Conservation (phyloP, 192 early-diverging fungal species). For the Paraglomus occultum region DNA sequence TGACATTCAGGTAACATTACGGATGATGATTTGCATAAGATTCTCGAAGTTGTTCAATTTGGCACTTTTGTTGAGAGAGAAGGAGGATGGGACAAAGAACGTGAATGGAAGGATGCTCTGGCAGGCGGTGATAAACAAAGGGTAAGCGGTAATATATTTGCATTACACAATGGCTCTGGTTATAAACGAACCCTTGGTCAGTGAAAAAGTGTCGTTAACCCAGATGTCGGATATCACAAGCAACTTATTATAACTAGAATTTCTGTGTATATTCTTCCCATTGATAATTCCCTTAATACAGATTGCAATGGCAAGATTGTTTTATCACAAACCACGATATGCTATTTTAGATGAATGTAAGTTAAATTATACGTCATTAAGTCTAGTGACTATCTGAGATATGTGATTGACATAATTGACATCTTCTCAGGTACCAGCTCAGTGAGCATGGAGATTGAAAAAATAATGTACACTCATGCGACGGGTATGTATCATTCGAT, state of each 20-base stretch:
- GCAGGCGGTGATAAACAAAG: constrained; percentile 96
- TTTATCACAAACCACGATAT: constrained; percentile 93
- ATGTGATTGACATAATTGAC: constrained; percentile 7
- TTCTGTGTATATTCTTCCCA: constrained; percentile 1
- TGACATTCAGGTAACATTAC: constrained; percentile 52
- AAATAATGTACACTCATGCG: constrained; percentile 84
- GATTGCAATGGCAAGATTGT: constrained; percentile 95
- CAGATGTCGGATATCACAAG: background rate
- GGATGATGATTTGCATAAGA: constrained; percentile 75
- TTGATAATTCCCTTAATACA: constrained; percentile 22
- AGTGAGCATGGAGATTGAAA: constrained; percentile 94
- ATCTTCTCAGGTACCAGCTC: constrained; percentile 54
- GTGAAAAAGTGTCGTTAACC: background rate
- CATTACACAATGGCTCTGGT: too few relatives aligned
- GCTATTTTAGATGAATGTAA: constrained; percentile 97
- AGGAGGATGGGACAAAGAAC: constrained; percentile 86
- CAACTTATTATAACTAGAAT: background rate
- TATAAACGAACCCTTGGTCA: background rate
- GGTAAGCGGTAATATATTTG: constrained; percentile 33
- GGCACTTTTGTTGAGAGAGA: constrained; percentile 81
- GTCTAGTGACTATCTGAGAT: background rate
- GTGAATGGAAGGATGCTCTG: constrained; percentile 89
- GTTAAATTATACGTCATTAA: constrained; percentile 28
- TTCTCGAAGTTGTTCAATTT: constrained; percentile 84
- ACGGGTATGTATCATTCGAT: constrained; percentile 38